Base-by-base conservation (phyloP, 2,329 filamentous ascomycete genomes). In the Penicillium sp. region DNA sequence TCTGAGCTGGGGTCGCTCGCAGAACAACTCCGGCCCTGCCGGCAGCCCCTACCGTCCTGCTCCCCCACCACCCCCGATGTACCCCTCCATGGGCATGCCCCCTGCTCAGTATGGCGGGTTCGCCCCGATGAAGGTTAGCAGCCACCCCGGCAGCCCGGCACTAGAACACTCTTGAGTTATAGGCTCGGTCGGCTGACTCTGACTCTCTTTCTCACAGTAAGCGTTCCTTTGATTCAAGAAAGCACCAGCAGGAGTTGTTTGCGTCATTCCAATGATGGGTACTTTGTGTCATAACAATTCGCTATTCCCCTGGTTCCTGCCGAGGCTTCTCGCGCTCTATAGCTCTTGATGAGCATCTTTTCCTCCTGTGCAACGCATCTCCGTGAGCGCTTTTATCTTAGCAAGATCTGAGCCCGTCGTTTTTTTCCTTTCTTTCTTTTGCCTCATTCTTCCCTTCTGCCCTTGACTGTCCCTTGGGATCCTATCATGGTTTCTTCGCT, bases 11-110 rank as follows among this genome's bases (percentile, higher is more conserved):
- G 93, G 93, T 50, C 87, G 93, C 51, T 94, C 87, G 39, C 93
- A 98, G 78, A 98, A 97, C 81, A 98, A 98, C 78, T 97, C 91
- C 48, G 93, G 93, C 42, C 83, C 83, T 38, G 93, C 94, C 45
- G 93, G 93, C 53, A 97, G 93, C 55, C 93, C 93, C 43, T 97
- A 98, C 73, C 86, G 93, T 51, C 93, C 93, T 48, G 93, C 93
- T 35, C 93, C 93, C 46, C 62, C 62, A 23, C 83, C 84, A 29
- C 84, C 83, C 56, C 83, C 83, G 25, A 82, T 86, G 61, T 86
- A 83, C 66, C 81, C 81, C 39, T 76, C 77, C 48, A 84, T 84
- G 79, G 80, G 79, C 53, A 82, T 83, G 75, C 77, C 79, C 48
- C 79, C 79, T 16, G 69, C 75, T 54, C 75, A 83, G 64, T 77